Evolutionary conservation across 441 rosid genomes (phyloP), one percentile per base, ranked within the genome.

Genomic region (Syzygium syzygioides): DNA sequence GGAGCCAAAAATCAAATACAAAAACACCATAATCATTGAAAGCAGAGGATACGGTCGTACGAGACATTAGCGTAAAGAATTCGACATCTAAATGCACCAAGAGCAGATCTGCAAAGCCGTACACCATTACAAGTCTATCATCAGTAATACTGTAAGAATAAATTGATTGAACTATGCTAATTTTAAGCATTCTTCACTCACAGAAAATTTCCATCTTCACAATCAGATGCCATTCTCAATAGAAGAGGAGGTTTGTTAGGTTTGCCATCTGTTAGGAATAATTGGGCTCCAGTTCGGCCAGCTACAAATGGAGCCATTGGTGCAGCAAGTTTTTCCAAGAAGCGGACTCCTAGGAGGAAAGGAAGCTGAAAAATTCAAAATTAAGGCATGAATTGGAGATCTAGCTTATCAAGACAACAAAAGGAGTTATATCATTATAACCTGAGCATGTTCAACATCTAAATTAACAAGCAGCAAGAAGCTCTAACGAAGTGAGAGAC

Each of bases 41-140:
- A 83, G 41, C 83, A 17, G 85, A 86, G 99, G 97, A 97, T 97
- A 97, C 99, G 97, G 93, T 96, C 99, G 88, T 96, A 97, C 87
- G 99, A 96, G 85, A 96, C 99, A 86, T 97, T 97, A 85, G 99
- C 99, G 89, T 97, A 97, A 50, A 94, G 52, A 71, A 92, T 94
- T 76, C 98, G 96, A 85, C 93, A 90, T 89, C 92, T 93, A 92
- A 97, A 97, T 41, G 96, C 94, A 89, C 97, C 95, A 88, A 97
- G 93, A 86, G 99, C 92, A 57, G 97, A 96, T 87, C 99, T 97
- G 93, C 88, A 90, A 89, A 54, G n/a, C 52, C 79, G 12, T 23
- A 41, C 80, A 71, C 28, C 26, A 1, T 71, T 37, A 37, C 83
- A 37, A 71, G 80, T 71, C 80, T 37, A 71, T 71, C 3, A 17